A percentile compares a stretch with the other conserved stretches of the same genome.
These are phyloP conservation scores for Termitomyces sp. DNA, from an alignment of 768 basidiomycete genomes.

Conservation along the genomic window DNA sequence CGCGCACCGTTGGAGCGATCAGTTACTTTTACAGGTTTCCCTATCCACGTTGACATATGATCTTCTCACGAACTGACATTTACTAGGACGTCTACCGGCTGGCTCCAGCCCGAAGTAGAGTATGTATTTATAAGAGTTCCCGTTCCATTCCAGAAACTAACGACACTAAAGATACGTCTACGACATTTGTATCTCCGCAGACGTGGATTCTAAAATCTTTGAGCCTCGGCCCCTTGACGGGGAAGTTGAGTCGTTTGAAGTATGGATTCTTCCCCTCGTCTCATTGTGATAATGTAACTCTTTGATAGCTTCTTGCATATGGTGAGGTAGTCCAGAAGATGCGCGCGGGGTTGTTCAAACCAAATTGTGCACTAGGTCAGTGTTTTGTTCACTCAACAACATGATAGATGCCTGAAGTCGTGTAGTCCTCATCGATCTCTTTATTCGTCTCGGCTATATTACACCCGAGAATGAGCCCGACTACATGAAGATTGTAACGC, in stretches of 20 bases:
- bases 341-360: slow-evolving; percentile 74
- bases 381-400: slow-evolving; percentile 4
- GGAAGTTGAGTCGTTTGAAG: slow-evolving; percentile 93
- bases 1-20: slow-evolving; percentile 59
- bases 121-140: slow-evolving; percentile 26
- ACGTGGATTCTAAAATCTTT: slow-evolving; percentile 40
- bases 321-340: slow-evolving; percentile 59
- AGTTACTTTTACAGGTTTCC: slow-evolving; percentile 76
- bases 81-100: slow-evolving; percentile 55
- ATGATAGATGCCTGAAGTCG: neutral
- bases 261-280: slow-evolving; percentile 19
- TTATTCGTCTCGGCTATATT: slow-evolving; percentile 80
- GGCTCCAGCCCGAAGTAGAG: slow-evolving; percentile 87
- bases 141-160: neutral
- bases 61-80: neutral
- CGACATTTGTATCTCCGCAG: slow-evolving; percentile 66
- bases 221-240: slow-evolving; percentile 78
- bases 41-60: neutral
- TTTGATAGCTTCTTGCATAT: slow-evolving; percentile 58
- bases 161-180: slow-evolving; percentile 63
- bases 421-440: slow-evolving; percentile 83
- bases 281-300: neutral
- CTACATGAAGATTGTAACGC: slow-evolving; percentile 70
- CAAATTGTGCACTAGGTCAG: slow-evolving; percentile 84
- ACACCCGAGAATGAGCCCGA: slow-evolving; percentile 86